Percentiles rank a stretch among this genome's conserved stretches.
Evolutionary conservation across 768 basidiomycete genomes (phyloP).

Genomic region (Lentinula edodes): DNA sequence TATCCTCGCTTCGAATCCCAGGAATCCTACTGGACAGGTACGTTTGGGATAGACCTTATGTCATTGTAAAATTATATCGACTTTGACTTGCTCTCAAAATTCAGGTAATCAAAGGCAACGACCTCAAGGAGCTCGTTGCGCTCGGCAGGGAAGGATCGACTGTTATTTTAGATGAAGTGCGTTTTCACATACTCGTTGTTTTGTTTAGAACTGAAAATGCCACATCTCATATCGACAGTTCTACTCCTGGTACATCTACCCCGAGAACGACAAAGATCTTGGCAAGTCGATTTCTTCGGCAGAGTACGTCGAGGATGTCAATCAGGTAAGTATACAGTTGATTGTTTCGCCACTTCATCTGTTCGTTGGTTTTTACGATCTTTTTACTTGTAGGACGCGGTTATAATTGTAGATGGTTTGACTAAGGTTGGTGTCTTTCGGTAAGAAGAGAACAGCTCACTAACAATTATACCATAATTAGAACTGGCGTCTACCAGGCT

Average conservation of each 20-base stretch:
- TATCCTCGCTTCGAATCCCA: conserved; percentile 88
- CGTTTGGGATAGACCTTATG: conserved; percentile 13
- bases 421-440: conserved; percentile 60
- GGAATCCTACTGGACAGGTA: conserved; percentile 94
- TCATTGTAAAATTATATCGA: not conserved
- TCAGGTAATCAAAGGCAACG: conserved; percentile 63
- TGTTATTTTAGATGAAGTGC: conserved; percentile 77
- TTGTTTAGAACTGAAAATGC: no score
- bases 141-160: conserved; percentile 77
- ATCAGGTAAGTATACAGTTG: conserved; percentile 39
- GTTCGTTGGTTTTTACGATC: not conserved
- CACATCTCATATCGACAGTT: conserved; percentile 44
- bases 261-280: conserved; percentile 64
- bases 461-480: conserved; percentile 22
- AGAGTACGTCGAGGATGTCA: conserved; percentile 80
- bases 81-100: not conserved
- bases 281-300: conserved; percentile 83
- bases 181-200: not conserved
- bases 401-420: conserved; percentile 86
- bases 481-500: conserved; percentile 95
- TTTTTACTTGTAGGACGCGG: conserved; percentile 47
- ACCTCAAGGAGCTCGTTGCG: conserved; percentile 74
- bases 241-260: conserved; percentile 95
- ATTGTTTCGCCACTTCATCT: not conserved
- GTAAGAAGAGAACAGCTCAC: not conserved